Evolutionary conservation across 495 filamentous ascomycete species (phyloP), one percentile per base, ranked within the genome.

Genomic region (Elaphomyces granulatus): DNA sequence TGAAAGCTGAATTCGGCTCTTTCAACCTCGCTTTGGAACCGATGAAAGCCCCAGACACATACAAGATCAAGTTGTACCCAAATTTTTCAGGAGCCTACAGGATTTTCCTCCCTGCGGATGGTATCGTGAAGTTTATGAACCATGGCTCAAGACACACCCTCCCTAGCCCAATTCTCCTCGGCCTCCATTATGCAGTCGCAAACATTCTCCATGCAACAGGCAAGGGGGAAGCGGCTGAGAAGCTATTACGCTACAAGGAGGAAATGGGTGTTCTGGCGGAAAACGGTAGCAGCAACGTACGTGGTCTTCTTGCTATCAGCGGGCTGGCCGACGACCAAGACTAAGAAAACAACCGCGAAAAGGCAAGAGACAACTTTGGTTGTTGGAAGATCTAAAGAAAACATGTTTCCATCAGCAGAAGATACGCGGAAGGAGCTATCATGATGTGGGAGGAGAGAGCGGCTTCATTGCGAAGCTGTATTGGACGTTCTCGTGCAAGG

Each of bases 11-110:
- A 26, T 42, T 42, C 21, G 32, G 40, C 16, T 21, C 19, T 15
- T 42, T 42, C 40, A 30, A 32, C 34, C 36, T 42, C 21, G 32
- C 14, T 12, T 20, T 38, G 7, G 36, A 37, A 37, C 6, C 10
- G 3, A 37, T 17, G 3, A 9, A 37, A 7, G 20, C 18, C 17
- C 10, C 20, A 38, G 18, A 20, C 36, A 9, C 7, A 20, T 38
- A 38, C 19, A 8, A 38, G 3, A 15, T 38, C 36, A 15, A 38
- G 14, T 10, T 9, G 6, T 38, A 17, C 20, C 15, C 15, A 12
- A n/a, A 18, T 3, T 18, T 38, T 20, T 3, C 9, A 3, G 4
- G 15, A 3, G 12, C 10, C 20, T 19, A n/a, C 18, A 3, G 3
- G 4, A 8, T 3, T 3, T 17, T 15, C 8, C 36, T 38, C 10